Evolutionary conservation across 495 filamentous ascomycete species (phyloP).

Genomic region (Penicillium cosmopolitanum): DNA sequence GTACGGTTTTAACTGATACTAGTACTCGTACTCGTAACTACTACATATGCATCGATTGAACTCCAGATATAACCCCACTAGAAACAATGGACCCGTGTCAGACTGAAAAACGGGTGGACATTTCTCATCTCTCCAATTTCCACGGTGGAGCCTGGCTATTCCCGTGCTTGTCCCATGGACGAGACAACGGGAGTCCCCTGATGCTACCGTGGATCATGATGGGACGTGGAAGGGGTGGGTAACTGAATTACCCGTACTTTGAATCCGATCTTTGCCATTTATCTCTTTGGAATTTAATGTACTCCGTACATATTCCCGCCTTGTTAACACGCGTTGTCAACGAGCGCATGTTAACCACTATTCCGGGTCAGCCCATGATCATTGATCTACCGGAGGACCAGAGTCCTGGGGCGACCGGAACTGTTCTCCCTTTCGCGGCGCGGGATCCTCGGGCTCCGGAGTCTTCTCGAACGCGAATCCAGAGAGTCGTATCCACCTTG

Average conservation of each 20-base stretch:
- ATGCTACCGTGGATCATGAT: neutral
- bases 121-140: neutral
- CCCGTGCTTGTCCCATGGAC: constrained; percentile 2
- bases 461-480: constrained; percentile 1
- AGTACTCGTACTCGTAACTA: too few species aligned
- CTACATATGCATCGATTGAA: too few species aligned
- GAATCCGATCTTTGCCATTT: too few species aligned
- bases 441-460: neutral
- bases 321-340: neutral
- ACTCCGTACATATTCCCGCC: neutral
- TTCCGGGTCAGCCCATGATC: neutral
- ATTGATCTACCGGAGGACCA: constrained; percentile 2
- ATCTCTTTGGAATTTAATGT: too few species aligned
- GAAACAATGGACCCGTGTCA: too few species aligned
- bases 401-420: neutral
- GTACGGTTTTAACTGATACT: too few species aligned
- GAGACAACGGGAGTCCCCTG: constrained; percentile 1
- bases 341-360: neutral
- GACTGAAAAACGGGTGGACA: too few species aligned
- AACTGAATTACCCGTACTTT: too few species aligned
- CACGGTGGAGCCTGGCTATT: constrained; percentile 1
- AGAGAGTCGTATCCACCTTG: neutral
- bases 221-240: neutral
- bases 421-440: neutral
- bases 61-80: too few species aligned